Conservation (phyloP, 768 basidiomycete genomes). For the Rossbeevera mucosa region DNA sequence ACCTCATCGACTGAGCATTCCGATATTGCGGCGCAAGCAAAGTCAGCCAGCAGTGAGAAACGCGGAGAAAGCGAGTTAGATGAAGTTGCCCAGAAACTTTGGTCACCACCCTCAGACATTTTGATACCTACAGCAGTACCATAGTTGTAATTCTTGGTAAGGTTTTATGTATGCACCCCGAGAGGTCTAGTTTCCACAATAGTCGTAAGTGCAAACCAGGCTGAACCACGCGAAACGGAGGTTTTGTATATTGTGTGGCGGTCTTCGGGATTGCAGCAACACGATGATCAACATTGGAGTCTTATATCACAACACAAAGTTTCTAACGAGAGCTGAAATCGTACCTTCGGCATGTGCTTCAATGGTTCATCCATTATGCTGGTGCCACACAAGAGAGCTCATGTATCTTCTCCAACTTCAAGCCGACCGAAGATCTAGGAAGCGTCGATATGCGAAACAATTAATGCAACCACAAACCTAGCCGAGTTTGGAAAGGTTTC, state of each 20-base stretch:
- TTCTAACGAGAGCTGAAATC: too few relatives aligned
- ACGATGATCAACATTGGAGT: too few relatives aligned
- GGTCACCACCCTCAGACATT: background rate
- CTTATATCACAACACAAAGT: too few relatives aligned
- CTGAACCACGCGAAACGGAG: too few relatives aligned
- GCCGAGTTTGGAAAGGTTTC: too few relatives aligned
- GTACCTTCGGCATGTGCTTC: background rate
- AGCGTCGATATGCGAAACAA: background rate
- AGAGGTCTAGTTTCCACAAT: background rate
- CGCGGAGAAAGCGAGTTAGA: background rate
- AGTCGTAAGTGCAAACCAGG: too few relatives aligned
- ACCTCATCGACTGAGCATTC: slow-evolving; percentile 28
- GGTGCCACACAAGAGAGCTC: background rate
- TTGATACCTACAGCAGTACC: background rate
- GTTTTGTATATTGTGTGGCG: too few relatives aligned
- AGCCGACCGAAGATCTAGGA: background rate
- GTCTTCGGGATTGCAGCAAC: too few relatives aligned
- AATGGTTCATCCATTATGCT: background rate
- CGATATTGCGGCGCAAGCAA: slow-evolving; percentile 27
- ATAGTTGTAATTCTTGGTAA: background rate
- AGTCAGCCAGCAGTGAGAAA: slow-evolving; percentile 8
- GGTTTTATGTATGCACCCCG: background rate
- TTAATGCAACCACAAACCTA: too few relatives aligned
- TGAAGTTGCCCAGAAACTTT: background rate
- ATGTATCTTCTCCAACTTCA: background rate